Conservation (phyloP, 2,329 filamentous ascomycete genomes). For the Neopestalotiopsis sp. region DNA sequence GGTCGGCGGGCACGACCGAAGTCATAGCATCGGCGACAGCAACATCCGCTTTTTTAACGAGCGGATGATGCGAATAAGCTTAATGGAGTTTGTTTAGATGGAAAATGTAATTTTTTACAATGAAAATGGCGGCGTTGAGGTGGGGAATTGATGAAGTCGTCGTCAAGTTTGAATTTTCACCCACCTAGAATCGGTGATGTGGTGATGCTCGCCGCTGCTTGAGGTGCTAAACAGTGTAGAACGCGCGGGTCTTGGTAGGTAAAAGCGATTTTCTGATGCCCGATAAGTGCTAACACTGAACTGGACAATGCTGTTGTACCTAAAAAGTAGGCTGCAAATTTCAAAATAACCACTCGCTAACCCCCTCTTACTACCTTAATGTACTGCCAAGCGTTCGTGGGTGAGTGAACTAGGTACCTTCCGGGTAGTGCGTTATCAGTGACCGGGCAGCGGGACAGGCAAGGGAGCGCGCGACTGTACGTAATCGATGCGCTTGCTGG, state of each 20-base stretch:
- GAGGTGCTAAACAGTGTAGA: neutral
- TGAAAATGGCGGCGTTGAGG: slow-evolving; percentile 43
- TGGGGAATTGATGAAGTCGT: slow-evolving; percentile 18
- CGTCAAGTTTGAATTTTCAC: slow-evolving; percentile 28
- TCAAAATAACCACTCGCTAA: slow-evolving; percentile 2
- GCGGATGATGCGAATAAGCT: slow-evolving; percentile 54
- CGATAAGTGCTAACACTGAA: slow-evolving; percentile 10
- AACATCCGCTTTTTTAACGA: slow-evolving; percentile 73
- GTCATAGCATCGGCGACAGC: slow-evolving; percentile 72
- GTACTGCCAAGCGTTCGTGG: neutral
- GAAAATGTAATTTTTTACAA: slow-evolving; percentile 35
- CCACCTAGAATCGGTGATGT: slow-evolving; percentile 21
- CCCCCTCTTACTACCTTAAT: neutral
- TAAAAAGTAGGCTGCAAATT: slow-evolving; percentile 16
- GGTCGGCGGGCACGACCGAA: slow-evolving; percentile 71
- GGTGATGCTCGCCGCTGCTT: slow-evolving; percentile 19
- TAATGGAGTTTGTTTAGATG: slow-evolving; percentile 41
- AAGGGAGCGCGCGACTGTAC: slow-evolving; percentile 1
- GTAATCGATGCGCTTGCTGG: slow-evolving; percentile 1
- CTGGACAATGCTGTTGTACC: slow-evolving; percentile 8
- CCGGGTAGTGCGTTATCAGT: neutral
- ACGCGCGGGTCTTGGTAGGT: slow-evolving; percentile 2
- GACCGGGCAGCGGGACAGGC: neutral
- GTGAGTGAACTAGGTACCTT: neutral
- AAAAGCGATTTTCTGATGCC: neutral